Base-by-base conservation (phyloP, 2,329 filamentous ascomycete species). In the Phyllachora maydis region DNA sequence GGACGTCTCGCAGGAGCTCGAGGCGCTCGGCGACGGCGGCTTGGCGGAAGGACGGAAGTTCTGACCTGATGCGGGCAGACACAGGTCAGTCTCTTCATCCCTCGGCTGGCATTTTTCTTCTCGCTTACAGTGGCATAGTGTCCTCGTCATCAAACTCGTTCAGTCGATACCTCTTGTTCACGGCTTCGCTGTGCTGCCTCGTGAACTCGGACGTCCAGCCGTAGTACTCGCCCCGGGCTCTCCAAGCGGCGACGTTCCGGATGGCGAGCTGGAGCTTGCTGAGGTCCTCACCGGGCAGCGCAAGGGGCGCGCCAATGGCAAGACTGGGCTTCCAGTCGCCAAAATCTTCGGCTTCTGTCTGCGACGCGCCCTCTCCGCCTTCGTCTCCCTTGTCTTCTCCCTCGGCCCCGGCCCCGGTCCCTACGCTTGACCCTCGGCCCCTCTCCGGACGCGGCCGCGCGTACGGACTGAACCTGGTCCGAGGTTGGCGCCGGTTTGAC, bases 181-280 rank as follows among this genome's bases (percentile, higher is more conserved):
- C 22, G 2, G 33, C 33, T 11, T 35, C 28, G 10, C 34, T 26
- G 3, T 33, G 26, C 13, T 30, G 30, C 30, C 23, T 35, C 16
- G 22, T 17, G 22, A 38, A 32, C 14, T 34, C 25, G 3, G 32
- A 17, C 4, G 26, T 21, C 3, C 26, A 24, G 13, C 23, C 22
- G 15, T 39, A 36, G 14, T 31, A 20, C 4, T 31, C 23, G 4
- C 23, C 23, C 24, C 31, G 31, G 4, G 26, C 28, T 11, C 27
- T 38, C 26, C 45, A 43, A 22, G 47, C 49, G 22, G 41, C 30
- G 5, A 53, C 42, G 19, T 46, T 41, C 8, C 46, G 40, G 18
- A 47, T 34, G 14, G 50, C 50, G 13, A 40, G 30, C 30, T 52
- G 41, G 19, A 49, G 39, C 6, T 32, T 32, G 17, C 41, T 50